phyloP scores from a whole-genome alignment of 2,329 filamentous ascomycete species.

The Lachnellula subtilissima region DNA sequence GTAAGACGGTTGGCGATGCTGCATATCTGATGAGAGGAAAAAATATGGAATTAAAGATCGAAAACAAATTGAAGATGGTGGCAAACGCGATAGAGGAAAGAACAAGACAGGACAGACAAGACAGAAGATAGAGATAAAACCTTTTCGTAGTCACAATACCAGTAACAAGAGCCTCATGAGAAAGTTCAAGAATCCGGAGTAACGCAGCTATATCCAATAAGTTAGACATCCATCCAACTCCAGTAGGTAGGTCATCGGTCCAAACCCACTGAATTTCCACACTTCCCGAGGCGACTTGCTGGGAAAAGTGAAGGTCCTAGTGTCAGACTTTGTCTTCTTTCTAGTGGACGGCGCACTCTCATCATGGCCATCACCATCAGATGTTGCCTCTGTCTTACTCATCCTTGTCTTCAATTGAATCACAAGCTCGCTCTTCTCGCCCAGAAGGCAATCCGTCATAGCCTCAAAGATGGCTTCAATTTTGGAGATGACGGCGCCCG shows the following conservation, averaged over 20 bases:
- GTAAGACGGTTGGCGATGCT: constrained; percentile 7
- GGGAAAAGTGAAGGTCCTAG: constrained; percentile 38
- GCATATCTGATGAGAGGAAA: not conserved
- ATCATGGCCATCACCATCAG: not conserved
- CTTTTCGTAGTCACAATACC: constrained; percentile 57
- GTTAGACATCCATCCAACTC: constrained; percentile 1
- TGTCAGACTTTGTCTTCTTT: not conserved
- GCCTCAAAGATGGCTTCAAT: constrained; percentile 52
- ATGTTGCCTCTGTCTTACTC: constrained; percentile 3
- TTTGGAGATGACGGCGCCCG: constrained; percentile 39
- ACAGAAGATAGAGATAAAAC: constrained; percentile 32
- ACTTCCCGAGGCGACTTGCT: constrained; percentile 44
- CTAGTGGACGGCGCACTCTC: not conserved
- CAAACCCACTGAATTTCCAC: constrained; percentile 46
- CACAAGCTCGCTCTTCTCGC: constrained; percentile 40
- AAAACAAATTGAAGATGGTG: not conserved
- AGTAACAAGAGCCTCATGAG: constrained; percentile 53
- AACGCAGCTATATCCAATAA: constrained; percentile 43
- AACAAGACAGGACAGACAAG: not conserved
- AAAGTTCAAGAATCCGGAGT: constrained; percentile 53
- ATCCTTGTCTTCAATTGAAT: constrained; percentile 43
- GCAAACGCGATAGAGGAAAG: not conserved
- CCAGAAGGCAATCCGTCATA: constrained; percentile 44
- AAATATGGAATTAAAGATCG: not conserved
- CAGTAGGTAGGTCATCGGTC: constrained; percentile 3